Conservation (phyloP, 208 protist genomes). For the Acanthamoeba lenticulata region DNA sequence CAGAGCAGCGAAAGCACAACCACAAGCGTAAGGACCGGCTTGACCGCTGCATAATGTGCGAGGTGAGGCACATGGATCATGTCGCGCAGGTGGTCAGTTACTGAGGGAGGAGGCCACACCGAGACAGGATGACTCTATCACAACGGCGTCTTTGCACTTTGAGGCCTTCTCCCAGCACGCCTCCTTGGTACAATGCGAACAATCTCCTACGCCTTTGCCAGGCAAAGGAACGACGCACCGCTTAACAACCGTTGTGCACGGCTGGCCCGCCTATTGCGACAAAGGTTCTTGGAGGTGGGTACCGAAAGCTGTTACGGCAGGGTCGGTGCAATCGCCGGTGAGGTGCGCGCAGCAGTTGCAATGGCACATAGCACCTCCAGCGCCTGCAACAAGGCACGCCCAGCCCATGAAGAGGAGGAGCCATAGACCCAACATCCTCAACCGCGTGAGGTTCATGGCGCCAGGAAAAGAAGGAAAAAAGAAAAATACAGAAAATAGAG, state of each 20-base stretch:
- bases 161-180: background rate
- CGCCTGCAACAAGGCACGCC: background rate
- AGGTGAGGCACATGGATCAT: too few relatives aligned
- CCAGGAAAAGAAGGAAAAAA: too few relatives aligned
- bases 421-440: background rate
- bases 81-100: too few relatives aligned
- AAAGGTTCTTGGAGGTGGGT: background rate
- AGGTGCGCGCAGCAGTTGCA: constrained; percentile 13
- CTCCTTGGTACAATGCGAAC: background rate
- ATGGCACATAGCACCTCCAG: background rate
- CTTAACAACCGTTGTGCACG: background rate
- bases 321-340: background rate
- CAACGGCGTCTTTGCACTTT: constrained; percentile 22
- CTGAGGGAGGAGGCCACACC: background rate
- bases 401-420: background rate
- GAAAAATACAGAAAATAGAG: too few relatives aligned
- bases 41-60: background rate
- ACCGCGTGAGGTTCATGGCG: background rate
- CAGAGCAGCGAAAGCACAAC: background rate
- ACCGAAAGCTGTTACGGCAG: background rate
- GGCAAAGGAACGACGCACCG: background rate
- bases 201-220: background rate
- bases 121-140: constrained; percentile 15
- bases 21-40: background rate
- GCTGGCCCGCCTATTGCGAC: background rate